Percentiles rank a stretch among this genome's conserved stretches.
Evolutionary conservation across 768 basidiomycete species (phyloP).

Genomic region (Boletus bicolor): DNA sequence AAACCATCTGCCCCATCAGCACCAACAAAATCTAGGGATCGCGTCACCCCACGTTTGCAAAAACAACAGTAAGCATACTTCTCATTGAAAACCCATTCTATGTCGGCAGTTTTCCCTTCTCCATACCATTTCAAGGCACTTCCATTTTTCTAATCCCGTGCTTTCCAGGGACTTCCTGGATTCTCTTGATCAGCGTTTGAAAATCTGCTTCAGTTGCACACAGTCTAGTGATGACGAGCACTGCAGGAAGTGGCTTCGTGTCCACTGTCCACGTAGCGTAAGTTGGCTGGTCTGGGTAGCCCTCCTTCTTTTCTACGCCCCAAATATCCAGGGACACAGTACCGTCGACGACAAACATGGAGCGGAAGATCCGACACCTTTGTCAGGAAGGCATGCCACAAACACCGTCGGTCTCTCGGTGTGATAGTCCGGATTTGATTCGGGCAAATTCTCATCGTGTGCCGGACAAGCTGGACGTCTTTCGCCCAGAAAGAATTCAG

Average conservation of each 20-base stretch:
- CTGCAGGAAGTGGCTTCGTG: conserved; percentile 23
- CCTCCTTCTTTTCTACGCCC: conserved; percentile 9
- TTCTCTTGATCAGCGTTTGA: conserved; percentile 29
- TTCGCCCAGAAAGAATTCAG: conserved; percentile 18
- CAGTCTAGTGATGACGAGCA: conserved; percentile 44
- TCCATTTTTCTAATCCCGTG: conserved; percentile 39
- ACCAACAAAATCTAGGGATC: conserved; percentile 3
- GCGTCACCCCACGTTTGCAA: not conserved
- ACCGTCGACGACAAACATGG: conserved; percentile 14
- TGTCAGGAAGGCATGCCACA: conserved; percentile 40
- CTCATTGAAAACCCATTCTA: conserved; percentile 48
- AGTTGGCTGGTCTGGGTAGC: not conserved
- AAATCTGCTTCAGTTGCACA: conserved; percentile 31
- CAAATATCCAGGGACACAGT: conserved; percentile 13
- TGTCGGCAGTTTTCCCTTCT: conserved; percentile 25
- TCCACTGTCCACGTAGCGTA: conserved; percentile 47
- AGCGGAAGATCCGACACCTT: conserved; percentile 43
- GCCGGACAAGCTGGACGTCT: conserved; percentile 38
- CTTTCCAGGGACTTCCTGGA: conserved; percentile 33
- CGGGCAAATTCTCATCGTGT: conserved; percentile 21
- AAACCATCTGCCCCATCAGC: not conserved
- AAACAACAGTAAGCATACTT: conserved; percentile 27
- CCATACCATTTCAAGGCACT: conserved; percentile 48
- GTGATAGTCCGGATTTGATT: not conserved
- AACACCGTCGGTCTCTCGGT: conserved; percentile 12